A percentile compares a stretch with the other conserved stretches of the same genome.
Evolutionary conservation across 805 yeast species (phyloP).

Genomic region (Barnettozyma vustinii): DNA sequence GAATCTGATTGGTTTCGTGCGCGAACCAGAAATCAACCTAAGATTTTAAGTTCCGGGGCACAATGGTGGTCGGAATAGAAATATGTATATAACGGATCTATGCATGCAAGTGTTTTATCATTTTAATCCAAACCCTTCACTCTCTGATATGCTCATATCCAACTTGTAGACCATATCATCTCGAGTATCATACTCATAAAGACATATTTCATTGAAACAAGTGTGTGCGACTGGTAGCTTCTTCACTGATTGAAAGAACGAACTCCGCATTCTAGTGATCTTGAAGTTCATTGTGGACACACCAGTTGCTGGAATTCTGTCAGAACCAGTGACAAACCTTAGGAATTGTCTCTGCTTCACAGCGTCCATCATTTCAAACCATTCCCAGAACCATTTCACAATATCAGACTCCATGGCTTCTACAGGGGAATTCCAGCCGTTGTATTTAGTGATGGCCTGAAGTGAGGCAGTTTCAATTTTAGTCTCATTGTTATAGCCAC

Average conservation of each 20-base stretch:
- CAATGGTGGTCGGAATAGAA: neutral
- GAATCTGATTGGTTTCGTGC: constrained; percentile 23
- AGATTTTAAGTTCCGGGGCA: neutral
- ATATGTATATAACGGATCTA: too few species aligned
- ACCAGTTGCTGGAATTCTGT: constrained; percentile 91
- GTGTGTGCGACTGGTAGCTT: constrained; percentile 86
- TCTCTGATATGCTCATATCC: constrained; percentile 64
- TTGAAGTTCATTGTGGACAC: constrained; percentile 68
- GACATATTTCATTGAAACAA: constrained; percentile 84
- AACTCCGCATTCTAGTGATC: constrained; percentile 47
- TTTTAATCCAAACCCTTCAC: constrained; percentile 82
- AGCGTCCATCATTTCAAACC: constrained; percentile 42
- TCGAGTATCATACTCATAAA: constrained; percentile 57
- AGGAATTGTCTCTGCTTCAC: constrained; percentile 57
- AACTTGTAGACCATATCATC: constrained; percentile 56
- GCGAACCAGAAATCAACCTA: constrained; percentile 1
- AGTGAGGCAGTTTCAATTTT: constrained; percentile 62
- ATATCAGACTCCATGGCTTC: constrained; percentile 34
- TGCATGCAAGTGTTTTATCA: constrained; percentile 25
- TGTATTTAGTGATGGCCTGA: constrained; percentile 67
- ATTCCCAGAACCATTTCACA: constrained; percentile 86
- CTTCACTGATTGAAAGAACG: constrained; percentile 18
- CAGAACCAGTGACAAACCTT: constrained; percentile 84
- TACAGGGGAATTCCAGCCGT: constrained; percentile 49
- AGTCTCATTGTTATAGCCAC: constrained; percentile 61